These are phyloP conservation scores for Sugiyamaella americana DNA, from an alignment of 805 yeast species.

Conservation along the genomic window DNA sequence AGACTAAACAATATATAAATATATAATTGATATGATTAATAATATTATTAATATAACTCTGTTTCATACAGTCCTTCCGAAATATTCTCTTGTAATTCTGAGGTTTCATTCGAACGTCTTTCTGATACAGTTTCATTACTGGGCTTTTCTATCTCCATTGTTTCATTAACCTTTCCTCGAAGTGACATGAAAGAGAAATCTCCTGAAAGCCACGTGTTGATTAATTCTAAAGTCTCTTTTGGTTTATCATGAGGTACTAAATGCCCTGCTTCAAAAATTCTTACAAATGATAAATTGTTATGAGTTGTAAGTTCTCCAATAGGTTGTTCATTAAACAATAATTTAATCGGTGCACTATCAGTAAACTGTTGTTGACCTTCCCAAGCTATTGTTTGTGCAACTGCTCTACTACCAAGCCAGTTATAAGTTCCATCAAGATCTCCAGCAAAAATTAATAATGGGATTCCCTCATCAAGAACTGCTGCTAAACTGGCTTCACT, in stretches of 20 bases:
- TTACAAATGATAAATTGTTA: slow-evolving; percentile 66
- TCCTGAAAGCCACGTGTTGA: slow-evolving; percentile 71
- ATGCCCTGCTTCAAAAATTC: slow-evolving; percentile 84
- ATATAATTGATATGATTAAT: too few relatives aligned
- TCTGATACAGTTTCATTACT: too few relatives aligned
- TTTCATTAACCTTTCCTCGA: not conserved
- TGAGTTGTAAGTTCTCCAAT: slow-evolving; percentile 61
- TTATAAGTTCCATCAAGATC: slow-evolving; percentile 85
- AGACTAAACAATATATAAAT: too few relatives aligned
- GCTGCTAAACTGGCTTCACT: slow-evolving; percentile 42
- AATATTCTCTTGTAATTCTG: too few relatives aligned
- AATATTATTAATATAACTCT: too few relatives aligned
- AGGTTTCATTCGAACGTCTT: too few relatives aligned
- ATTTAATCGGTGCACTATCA: slow-evolving; percentile 25
- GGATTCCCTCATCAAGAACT: slow-evolving; percentile 43
- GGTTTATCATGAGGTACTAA: slow-evolving; percentile 89
- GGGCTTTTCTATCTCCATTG: too few relatives aligned
- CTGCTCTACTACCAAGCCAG: slow-evolving; percentile 80
- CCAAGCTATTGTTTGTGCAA: slow-evolving; percentile 66
- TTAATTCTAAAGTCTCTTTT: slow-evolving; percentile 62
- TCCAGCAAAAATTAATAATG: slow-evolving; percentile 78
- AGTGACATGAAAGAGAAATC: not conserved
- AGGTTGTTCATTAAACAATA: slow-evolving; percentile 37
- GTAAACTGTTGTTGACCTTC: slow-evolving; percentile 43
- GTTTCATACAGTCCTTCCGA: too few relatives aligned